Evolutionary conservation across 2,329 filamentous ascomycete species (phyloP).

Genomic region (Pseudocercospora pini-densiflorae): DNA sequence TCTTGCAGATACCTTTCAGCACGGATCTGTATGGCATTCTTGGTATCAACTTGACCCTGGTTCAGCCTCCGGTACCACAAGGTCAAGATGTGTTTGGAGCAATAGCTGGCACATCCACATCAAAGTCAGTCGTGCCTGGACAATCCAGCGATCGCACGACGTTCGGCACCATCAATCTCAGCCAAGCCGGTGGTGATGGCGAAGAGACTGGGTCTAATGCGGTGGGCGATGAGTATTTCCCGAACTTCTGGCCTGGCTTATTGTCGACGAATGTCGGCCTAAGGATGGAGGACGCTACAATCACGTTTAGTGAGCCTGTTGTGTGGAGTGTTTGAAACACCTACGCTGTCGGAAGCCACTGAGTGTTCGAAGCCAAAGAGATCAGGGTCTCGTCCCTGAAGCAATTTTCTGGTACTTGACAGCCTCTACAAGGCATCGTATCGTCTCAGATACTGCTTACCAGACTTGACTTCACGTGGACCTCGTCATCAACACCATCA

Average conservation of each 20-base stretch:
- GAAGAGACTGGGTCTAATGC: conserved; percentile 21
- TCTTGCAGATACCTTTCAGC: conserved; percentile 22
- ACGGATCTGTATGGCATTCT: conserved; percentile 23
- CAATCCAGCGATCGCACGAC: conserved; percentile 17
- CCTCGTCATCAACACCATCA: no score
- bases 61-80: conserved; percentile 25
- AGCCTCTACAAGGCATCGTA: neutral
- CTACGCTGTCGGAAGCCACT: neutral
- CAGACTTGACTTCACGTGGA: neutral
- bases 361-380: neutral
- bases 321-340: neutral
- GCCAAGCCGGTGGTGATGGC: conserved; percentile 22
- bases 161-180: conserved; percentile 19
- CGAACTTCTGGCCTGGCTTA: conserved; percentile 24
- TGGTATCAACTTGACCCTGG: conserved; percentile 23
- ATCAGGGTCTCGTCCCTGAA: neutral
- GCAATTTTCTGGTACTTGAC: neutral
- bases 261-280: conserved; percentile 13
- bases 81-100: conserved; percentile 21
- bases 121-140: conserved; percentile 23
- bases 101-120: conserved; percentile 14
- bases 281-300: conserved; percentile 18
- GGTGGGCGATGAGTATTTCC: conserved; percentile 20
- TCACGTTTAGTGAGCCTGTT: conserved; percentile 15
- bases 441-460: neutral